phyloP scores from a whole-genome alignment of 2,329 filamentous ascomycete species.

The Pseudopyricularia javanii region DNA sequence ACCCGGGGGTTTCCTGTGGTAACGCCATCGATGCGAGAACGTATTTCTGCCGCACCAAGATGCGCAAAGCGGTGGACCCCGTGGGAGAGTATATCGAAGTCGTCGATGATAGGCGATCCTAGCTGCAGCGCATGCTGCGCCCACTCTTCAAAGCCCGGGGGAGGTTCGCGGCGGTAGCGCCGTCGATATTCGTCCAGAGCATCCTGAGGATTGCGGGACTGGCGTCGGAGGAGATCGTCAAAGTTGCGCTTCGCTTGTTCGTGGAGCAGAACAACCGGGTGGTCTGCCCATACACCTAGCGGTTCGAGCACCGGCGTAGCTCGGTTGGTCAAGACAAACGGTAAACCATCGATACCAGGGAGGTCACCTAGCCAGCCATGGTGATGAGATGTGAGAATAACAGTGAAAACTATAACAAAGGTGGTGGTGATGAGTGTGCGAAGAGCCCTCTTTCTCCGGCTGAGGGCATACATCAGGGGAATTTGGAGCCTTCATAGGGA shows the following conservation, averaged over 20 bases:
- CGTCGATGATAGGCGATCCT: slow-evolving; percentile 8
- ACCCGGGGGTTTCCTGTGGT: background rate
- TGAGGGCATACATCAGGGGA: background rate
- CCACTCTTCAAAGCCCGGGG: slow-evolving; percentile 33
- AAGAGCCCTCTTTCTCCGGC: background rate
- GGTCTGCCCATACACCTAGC: background rate
- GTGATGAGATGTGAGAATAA: background rate
- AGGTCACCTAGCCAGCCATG: background rate
- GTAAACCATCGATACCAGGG: background rate
- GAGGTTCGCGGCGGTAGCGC: slow-evolving; percentile 29
- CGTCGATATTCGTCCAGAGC: slow-evolving; percentile 28
- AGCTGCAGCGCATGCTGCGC: slow-evolving; percentile 23
- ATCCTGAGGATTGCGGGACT: slow-evolving; percentile 4
- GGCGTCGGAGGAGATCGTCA: background rate
- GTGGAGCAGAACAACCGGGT: background rate
- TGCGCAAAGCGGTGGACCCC: slow-evolving; percentile 2
- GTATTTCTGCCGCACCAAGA: background rate
- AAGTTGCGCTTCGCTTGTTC: background rate
- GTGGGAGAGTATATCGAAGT: slow-evolving; percentile 4
- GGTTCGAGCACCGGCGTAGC: background rate
- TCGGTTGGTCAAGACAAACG: background rate
- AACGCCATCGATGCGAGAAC: background rate
- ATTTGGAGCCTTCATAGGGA: background rate
- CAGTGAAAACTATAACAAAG: background rate
- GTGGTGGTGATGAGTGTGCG: background rate